Evolutionary conservation across 2,329 filamentous ascomycete species (phyloP).

Genomic region (Paraphoma chrysanthemicola): DNA sequence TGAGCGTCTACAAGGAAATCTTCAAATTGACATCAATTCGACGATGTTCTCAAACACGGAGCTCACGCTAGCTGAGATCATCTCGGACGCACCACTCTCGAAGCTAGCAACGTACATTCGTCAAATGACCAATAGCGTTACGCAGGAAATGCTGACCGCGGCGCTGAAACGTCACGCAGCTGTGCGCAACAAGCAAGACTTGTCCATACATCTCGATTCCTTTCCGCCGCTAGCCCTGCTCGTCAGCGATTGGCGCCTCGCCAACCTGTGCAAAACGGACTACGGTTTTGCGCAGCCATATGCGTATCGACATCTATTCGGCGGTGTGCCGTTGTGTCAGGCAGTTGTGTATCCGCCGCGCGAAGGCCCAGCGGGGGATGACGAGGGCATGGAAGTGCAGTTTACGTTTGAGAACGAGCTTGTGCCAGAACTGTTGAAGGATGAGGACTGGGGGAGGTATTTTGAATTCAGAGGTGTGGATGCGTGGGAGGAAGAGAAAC

Average conservation of each 20-base stretch:
- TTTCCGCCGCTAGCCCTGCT: not conserved
- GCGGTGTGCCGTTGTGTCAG: not conserved
- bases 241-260: not conserved
- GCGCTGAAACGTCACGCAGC: not conserved
- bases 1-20: slow-evolving; percentile 1
- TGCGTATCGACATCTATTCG: not conserved
- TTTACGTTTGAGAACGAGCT: slow-evolving; percentile 1
- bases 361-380: not conserved
- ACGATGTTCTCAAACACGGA: not conserved
- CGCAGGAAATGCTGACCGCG: not conserved
- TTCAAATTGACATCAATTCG: slow-evolving; percentile 2
- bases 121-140: not conserved
- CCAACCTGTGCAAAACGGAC: not conserved
- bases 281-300: not conserved
- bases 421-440: not conserved
- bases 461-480: slow-evolving; percentile 2
- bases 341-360: slow-evolving; percentile 1
- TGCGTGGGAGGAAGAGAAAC: not conserved
- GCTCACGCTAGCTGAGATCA: slow-evolving; percentile 1
- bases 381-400: slow-evolving; percentile 1
- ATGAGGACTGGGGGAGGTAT: not conserved
- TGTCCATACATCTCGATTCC: not conserved
- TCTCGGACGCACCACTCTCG: not conserved
- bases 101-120: not conserved
- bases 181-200: slow-evolving; percentile 1